Base-by-base conservation (phyloP, 495 filamentous ascomycete genomes). In the Penicillium egyptiacum region DNA sequence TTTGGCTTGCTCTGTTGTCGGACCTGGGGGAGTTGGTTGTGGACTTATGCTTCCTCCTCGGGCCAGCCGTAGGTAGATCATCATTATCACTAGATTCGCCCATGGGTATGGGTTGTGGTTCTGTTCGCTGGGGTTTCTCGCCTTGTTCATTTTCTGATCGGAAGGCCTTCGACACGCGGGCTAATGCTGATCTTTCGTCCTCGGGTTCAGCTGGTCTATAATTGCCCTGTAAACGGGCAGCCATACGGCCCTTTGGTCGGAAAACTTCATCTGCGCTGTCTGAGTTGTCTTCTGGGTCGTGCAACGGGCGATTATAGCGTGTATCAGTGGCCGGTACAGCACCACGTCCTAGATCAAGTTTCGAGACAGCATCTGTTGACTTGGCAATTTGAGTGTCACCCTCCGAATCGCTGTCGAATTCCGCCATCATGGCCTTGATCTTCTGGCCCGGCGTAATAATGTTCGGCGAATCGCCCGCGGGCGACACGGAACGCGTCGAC, bases 361-460 rank as follows among this genome's bases (percentile, higher is more conserved):
- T 46, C 59, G 31, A 56, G 6, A 39, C 42, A 16, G 42, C 53
- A 28, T 4, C 37, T 30, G 53, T 47, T 5, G 53, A 46, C 42
- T 63, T 53, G 48, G 64, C 20, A 40, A 30, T n/a, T 55, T 59
- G n/a, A 44, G 41, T 71, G 31, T 85, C 83, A 8, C 77, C 74
- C 4, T 86, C 85, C 0, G 77, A 81, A 41, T 76, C 81, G 55
- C 79, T 80, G 30, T 87, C 81, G 43, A 90, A 79, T 17, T 76
- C 64, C 25, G 86, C 87, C 30, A 92, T 69, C 71, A 90, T 73
- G 37, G 85, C 85, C 66, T 82, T 84, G 63, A 90, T 80, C 66
- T 90, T 92, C 56, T 80, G 83, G 22, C 79, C 79, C 17, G 89
- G 89, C 0, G 88, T 90, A 50, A 90, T 74, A 35, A 81, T 74